Conservation (phyloP, 2,329 filamentous ascomycete genomes). For the Alternaria longipes region DNA sequence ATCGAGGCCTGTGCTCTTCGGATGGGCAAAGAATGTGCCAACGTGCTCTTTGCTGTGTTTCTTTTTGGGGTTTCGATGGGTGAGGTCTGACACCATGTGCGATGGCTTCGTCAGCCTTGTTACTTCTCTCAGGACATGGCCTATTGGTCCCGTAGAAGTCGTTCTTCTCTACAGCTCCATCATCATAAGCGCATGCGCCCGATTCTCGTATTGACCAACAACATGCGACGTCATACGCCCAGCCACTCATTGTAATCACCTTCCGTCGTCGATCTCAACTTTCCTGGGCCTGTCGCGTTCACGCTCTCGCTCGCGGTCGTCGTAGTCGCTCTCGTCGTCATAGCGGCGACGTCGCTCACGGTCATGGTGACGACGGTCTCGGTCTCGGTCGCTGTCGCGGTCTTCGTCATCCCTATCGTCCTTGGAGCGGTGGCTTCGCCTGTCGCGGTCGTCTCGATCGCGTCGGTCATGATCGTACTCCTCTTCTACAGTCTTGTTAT, state of each 20-base stretch:
- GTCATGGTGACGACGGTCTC: constrained; percentile 21
- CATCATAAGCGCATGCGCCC: not conserved
- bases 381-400: constrained; percentile 30
- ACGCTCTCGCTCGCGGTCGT: constrained; percentile 25
- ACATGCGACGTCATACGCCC: not conserved
- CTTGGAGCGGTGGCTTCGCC: constrained; percentile 37
- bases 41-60: not conserved
- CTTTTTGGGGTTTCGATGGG: not conserved
- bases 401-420: constrained; percentile 47
- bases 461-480: constrained; percentile 46
- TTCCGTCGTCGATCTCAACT: constrained; percentile 37
- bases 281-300: constrained; percentile 33
- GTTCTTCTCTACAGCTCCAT: not conserved
- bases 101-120: not conserved
- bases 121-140: not conserved
- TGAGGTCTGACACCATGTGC: not conserved
- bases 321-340: constrained; percentile 43
- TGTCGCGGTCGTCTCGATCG: constrained; percentile 43
- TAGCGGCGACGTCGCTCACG: constrained; percentile 33
- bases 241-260: constrained; percentile 34
- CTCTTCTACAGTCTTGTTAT: constrained; percentile 34
- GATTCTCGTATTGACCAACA: not conserved
- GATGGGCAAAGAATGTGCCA: not conserved
- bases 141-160: not conserved
- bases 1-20: not conserved